Evolutionary conservation across 306 rosid genomes (phyloP).

Genomic region (Ammopiptanthus mongolicus): DNA sequence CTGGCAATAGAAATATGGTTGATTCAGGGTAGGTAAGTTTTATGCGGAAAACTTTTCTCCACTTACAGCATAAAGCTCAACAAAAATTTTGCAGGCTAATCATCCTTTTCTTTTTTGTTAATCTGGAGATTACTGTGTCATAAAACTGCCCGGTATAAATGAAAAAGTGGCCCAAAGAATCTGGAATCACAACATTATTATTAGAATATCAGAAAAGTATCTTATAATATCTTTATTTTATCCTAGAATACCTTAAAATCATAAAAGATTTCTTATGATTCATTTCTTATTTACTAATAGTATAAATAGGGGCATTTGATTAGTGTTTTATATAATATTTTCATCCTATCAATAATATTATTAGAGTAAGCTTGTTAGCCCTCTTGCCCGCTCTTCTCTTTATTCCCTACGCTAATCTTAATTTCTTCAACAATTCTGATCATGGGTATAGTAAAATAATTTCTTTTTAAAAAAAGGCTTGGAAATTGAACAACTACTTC

Average conservation of each 20-base stretch:
- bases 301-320: no score
- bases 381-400: no score
- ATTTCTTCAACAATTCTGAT: neutral
- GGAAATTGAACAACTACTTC: neutral
- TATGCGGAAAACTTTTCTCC: neutral
- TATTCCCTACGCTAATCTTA: no score
- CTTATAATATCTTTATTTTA: no score
- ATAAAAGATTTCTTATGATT: no score
- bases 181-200: neutral
- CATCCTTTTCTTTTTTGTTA: neutral
- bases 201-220: no score
- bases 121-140: neutral
- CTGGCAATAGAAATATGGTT: neutral
- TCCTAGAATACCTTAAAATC: no score
- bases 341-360: no score
- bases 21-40: neutral
- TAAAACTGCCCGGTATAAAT: neutral
- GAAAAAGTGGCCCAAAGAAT: conserved; percentile 10
- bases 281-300: no score
- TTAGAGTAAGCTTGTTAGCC: no score
- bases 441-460: neutral
- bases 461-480: neutral
- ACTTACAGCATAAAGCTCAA: neutral
- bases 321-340: no score
- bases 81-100: neutral